These are phyloP conservation scores for Fragaria ananassa DNA, from an alignment of 306 rosid species.

Conservation along the genomic window DNA sequence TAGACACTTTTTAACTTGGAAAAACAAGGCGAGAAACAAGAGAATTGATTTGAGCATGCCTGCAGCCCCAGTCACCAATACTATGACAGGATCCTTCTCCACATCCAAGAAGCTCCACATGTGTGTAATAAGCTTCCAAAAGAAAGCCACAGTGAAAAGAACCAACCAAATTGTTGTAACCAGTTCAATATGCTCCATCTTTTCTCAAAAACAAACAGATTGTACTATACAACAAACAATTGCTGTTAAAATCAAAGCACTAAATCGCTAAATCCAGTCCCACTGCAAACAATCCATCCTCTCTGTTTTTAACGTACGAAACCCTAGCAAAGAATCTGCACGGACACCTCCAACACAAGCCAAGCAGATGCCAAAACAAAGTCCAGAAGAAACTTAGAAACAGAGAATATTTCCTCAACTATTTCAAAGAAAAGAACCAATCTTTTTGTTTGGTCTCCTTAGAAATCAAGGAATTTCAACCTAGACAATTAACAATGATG, in stretches of 20 bases:
- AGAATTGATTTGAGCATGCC: conserved; percentile 42
- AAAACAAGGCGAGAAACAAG: background rate
- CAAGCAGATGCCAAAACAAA: conserved; percentile 49
- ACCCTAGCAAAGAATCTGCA: conserved; percentile 29
- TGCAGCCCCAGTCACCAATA: conserved; percentile 84
- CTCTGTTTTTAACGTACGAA: background rate
- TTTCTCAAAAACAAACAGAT: conserved; percentile 27
- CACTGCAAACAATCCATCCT: conserved; percentile 22
- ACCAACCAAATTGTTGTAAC: conserved; percentile 46
- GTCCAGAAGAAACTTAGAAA: conserved; percentile 39
- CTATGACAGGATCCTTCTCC: conserved; percentile 65
- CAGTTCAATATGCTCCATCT: conserved; percentile 30
- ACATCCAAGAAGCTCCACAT: conserved; percentile 58
- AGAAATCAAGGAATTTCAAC: conserved; percentile 9
- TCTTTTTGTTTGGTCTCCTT: conserved; percentile 4
- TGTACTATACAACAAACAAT: conserved; percentile 20
- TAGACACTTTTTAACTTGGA: background rate
- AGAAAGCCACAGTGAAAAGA: conserved; percentile 43
- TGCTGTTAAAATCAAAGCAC: conserved; percentile 14
- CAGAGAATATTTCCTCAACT: conserved; percentile 13
- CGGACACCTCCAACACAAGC: conserved; percentile 28
- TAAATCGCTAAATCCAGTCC: background rate
- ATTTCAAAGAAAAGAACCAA: conserved; percentile 38
- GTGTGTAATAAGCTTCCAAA: conserved; percentile 60
- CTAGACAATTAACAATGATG: background rate